phyloP scores from a whole-genome alignment of 2,329 filamentous ascomycete genomes.

The Paecilomyces dactylethromorphus region DNA sequence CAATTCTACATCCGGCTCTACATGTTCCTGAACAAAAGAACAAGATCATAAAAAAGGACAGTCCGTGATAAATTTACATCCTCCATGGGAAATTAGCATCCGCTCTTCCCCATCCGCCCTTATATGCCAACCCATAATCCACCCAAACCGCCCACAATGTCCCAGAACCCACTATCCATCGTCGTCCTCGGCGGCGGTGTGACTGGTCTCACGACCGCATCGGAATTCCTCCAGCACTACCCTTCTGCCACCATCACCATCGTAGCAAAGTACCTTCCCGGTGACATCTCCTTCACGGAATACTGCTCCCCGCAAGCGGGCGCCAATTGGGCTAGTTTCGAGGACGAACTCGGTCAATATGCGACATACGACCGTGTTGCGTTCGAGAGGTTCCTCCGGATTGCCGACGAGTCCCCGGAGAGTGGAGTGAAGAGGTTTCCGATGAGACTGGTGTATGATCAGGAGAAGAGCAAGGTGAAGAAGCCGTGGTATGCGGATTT shows the following conservation, averaged over 20 bases:
- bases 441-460: conserved; percentile 1
- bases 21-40: too few relatives aligned
- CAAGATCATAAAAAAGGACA: too few relatives aligned
- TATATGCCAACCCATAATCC: neutral
- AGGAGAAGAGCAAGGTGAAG: neutral
- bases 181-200: conserved; percentile 1
- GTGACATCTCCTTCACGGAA: neutral
- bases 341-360: neutral
- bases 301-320: conserved; percentile 1
- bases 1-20: too few relatives aligned
- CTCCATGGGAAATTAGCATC: too few relatives aligned
- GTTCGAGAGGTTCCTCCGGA: neutral
- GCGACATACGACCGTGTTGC: conserved; percentile 1
- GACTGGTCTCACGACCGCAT: conserved; percentile 1
- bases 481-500: conserved; percentile 1
- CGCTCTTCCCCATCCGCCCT: neutral
- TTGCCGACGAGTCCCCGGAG: neutral
- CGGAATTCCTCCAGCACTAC: conserved; percentile 13
- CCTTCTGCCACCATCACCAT: conserved; percentile 14
- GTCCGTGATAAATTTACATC: too few relatives aligned
- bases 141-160: neutral
- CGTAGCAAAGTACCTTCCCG: conserved; percentile 7
- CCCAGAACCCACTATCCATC: neutral
- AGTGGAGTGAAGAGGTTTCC: conserved; percentile 3
- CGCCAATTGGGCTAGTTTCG: conserved; percentile 2